Evolutionary conservation across 768 basidiomycete species (phyloP).

Genomic region (Scleroderma bovista): DNA sequence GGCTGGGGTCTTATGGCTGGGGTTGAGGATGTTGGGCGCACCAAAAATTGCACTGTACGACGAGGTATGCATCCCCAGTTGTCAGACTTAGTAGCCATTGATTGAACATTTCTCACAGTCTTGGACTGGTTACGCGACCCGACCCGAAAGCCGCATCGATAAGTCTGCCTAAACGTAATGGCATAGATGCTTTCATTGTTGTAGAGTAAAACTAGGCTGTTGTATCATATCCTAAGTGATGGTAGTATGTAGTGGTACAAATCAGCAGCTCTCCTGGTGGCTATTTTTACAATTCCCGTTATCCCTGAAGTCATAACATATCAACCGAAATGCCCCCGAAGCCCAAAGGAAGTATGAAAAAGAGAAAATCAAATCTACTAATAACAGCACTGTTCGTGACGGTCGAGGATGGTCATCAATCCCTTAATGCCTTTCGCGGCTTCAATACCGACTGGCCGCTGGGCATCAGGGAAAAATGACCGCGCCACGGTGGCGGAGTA

Average conservation of each 20-base stretch:
- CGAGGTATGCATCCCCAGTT: slow-evolving; percentile 55
- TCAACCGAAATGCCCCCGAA: slow-evolving; percentile 15
- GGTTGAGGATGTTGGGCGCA: slow-evolving; percentile 67
- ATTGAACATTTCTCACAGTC: slow-evolving; percentile 48
- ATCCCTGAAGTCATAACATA: slow-evolving; percentile 11
- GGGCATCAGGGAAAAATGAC: slow-evolving; percentile 31
- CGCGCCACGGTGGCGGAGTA: slow-evolving; percentile 34
- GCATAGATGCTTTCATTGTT: slow-evolving; percentile 4
- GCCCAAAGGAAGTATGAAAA: slow-evolving; percentile 3
- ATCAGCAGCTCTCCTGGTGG: slow-evolving; percentile 10
- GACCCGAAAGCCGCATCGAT: slow-evolving; percentile 68
- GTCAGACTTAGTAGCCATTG: slow-evolving; percentile 10
- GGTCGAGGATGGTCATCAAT: slow-evolving; percentile 33
- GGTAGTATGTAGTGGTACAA: slow-evolving; percentile 25
- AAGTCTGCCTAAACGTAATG: slow-evolving; percentile 31
- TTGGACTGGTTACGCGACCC: slow-evolving; percentile 90
- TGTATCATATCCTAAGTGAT: slow-evolving; percentile 13
- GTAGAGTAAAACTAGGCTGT: slow-evolving; percentile 3
- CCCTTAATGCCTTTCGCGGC: slow-evolving; percentile 32
- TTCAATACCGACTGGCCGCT: slow-evolving; percentile 31
- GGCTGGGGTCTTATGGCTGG: slow-evolving; percentile 91
- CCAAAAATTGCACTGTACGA: slow-evolving; percentile 77
- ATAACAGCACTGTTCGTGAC: slow-evolving; percentile 24
- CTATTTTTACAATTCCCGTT: slow-evolving; percentile 12
- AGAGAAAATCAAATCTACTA: slow-evolving; percentile 1